Base-by-base conservation (phyloP, 179 eudicot species). In the Vitellaria paradoxa region DNA sequence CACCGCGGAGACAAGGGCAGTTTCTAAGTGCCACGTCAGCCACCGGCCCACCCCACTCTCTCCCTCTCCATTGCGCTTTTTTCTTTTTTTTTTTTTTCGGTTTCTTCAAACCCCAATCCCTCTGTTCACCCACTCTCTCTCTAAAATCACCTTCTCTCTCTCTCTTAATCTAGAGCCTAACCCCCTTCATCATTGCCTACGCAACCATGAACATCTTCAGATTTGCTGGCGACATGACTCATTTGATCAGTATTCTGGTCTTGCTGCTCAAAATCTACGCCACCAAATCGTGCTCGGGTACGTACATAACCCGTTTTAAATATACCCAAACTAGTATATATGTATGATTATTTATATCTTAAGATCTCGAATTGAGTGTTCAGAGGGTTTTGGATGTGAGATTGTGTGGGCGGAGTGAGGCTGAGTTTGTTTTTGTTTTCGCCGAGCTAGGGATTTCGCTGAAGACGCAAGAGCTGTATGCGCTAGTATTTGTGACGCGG, bases 401-500 rank as follows among this genome's bases (percentile, higher is more conserved):
- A 70, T 47, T 20, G 56, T n/a, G 20, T 65, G 20, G 45, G 45
- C 37, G 17, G 47, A 55, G n/a, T 72, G 20, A 49, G 11, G 68
- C 6, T 49, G 70, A 53, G 24, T 57, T 78, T 21, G 68, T 52
- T 76, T 47, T 55, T 79, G 11, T n/a, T 64, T 47, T 9, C 26
- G 55, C 68, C 15, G 45, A 15, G 69, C 56, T 75, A 94, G 98
- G 98, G 72, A 87, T 94, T 78, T 94, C 98, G 49, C 79, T 93
- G 85, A 94, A 94, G 96, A 94, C 98, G n/a, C 98, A 94, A 81
- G 97, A 93, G 91, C 81, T 94, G 72, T 94, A 89, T 81, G 92
- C 94, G 15, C 55, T 93, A 73, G 98, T 94, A 40, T 94, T 93
- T 71, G 47, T 90, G 85, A 76, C 95, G 65, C 96, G 98, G 50